A percentile compares a stretch with the other conserved stretches of the same genome.
phyloP scores from a whole-genome alignment of 2,329 filamentous ascomycete genomes.

The Apiospora phragmitis region DNA sequence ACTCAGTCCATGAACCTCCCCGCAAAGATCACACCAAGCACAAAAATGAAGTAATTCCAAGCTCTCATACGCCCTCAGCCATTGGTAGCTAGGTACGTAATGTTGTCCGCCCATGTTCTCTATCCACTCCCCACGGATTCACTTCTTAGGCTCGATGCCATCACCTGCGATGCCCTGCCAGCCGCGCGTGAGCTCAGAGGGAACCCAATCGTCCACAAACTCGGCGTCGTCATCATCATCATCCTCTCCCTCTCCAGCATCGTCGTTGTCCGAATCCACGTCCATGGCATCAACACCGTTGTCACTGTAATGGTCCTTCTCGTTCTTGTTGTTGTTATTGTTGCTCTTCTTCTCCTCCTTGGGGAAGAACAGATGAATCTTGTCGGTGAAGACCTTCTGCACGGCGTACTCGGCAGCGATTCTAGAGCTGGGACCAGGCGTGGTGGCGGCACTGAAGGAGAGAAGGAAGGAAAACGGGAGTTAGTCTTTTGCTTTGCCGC shows the following conservation, averaged over 20 bases:
- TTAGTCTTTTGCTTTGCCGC: neutral
- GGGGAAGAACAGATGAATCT: neutral
- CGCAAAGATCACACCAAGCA: too few species aligned
- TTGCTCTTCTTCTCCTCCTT: too few species aligned
- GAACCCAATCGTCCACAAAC: neutral
- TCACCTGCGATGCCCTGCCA: neutral
- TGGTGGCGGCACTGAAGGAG: neutral
- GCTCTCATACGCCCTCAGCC: too few species aligned
- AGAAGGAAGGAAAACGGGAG: neutral
- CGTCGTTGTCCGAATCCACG: neutral
- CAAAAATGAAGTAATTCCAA: too few species aligned
- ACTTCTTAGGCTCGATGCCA: neutral
- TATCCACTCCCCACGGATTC: neutral
- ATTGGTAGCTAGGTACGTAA: too few species aligned
- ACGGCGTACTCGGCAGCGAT: conserved; percentile 7
- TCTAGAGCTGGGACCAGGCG: conserved; percentile 1
- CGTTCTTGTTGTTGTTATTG: neutral
- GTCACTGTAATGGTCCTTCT: too few species aligned
- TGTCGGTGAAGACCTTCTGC: conserved; percentile 25
- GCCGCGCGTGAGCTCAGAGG: neutral
- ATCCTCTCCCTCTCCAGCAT: too few species aligned
- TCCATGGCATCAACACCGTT: neutral
- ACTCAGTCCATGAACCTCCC: too few species aligned
- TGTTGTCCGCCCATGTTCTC: too few species aligned
- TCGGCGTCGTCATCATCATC: too few species aligned